A percentile compares a stretch with the other conserved stretches of the same genome.
Evolutionary conservation across 768 basidiomycete genomes (phyloP).

Genomic region (Nevesoporus exiguus): DNA sequence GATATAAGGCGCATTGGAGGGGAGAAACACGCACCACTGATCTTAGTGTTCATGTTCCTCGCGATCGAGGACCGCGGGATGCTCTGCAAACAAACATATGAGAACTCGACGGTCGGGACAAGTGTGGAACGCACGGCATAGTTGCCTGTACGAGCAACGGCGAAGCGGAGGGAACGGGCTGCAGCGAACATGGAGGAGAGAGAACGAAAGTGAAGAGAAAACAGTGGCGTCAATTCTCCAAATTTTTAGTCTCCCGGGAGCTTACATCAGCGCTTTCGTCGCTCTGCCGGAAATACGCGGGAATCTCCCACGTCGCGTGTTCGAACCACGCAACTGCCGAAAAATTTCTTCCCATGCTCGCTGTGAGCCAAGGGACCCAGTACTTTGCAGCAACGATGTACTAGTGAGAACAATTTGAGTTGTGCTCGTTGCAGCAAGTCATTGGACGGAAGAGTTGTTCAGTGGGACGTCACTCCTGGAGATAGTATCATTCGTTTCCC

Average conservation of each 20-base stretch:
- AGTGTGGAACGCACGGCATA: constrained; percentile 51
- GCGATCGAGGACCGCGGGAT: constrained; percentile 72
- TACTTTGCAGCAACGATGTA: neutral
- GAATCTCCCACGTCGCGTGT: constrained; percentile 8
- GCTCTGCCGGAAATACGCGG: constrained; percentile 14
- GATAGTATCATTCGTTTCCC: too few relatives aligned
- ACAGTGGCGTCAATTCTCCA: constrained; percentile 47
- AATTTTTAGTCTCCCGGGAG: constrained; percentile 39
- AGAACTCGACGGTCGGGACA: neutral
- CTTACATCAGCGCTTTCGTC: constrained; percentile 24
- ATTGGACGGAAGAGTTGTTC: neutral
- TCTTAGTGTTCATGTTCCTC: constrained; percentile 95
- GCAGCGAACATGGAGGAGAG: constrained; percentile 67
- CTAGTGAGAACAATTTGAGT: neutral
- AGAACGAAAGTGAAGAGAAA: constrained; percentile 32
- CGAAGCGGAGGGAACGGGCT: constrained; percentile 60
- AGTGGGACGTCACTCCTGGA: neutral
- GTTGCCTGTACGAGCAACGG: constrained; percentile 56
- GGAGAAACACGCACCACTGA: constrained; percentile 56
- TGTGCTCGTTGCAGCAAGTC: neutral
- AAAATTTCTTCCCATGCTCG: neutral
- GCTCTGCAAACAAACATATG: constrained; percentile 40
- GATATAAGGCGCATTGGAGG: neutral
- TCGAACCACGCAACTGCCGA: neutral
- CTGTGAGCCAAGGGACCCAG: neutral